Conservation (phyloP, 2,329 filamentous ascomycete genomes). For the Nectriaceae sp. region DNA sequence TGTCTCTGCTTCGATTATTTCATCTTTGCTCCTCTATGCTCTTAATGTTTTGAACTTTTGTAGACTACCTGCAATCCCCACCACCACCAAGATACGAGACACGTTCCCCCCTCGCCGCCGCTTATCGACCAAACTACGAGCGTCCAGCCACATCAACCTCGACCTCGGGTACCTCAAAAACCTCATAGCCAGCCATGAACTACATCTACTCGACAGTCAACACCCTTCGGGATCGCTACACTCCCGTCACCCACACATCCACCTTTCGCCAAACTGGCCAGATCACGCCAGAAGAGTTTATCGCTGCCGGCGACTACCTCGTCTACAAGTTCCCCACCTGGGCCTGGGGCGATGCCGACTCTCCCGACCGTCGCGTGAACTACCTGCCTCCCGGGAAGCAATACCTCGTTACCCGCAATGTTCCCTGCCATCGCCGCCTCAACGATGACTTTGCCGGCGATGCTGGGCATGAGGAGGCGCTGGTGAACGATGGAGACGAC, state of each 20-base stretch:
- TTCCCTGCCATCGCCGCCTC: conserved; percentile 88
- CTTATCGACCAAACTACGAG: too few relatives aligned
- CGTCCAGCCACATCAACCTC: neutral
- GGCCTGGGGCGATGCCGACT: conserved; percentile 91
- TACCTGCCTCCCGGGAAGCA: conserved; percentile 90
- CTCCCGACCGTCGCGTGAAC: conserved; percentile 73
- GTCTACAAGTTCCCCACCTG: conserved; percentile 99
- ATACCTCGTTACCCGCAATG: conserved; percentile 90
- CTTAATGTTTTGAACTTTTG: too few relatives aligned
- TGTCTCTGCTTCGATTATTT: too few relatives aligned
- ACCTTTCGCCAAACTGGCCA: conserved; percentile 93
- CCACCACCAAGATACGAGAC: neutral
- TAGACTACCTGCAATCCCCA: neutral
- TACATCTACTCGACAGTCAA: conserved; percentile 92
- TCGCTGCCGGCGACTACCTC: conserved; percentile 93
- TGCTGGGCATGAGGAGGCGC: conserved; percentile 80
- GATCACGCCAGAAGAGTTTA: conserved; percentile 96
- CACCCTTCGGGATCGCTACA: conserved; percentile 87
- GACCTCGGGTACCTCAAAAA: neutral
- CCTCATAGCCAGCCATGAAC: conserved; percentile 66
- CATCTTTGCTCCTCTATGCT: too few relatives aligned
- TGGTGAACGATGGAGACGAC: conserved; percentile 78
- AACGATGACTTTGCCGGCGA: conserved; percentile 93
- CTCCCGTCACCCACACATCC: conserved; percentile 84
- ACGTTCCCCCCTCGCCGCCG: too few relatives aligned